Conservation (phyloP, 768 basidiomycete genomes). For the Saitozyma sp. region DNA sequence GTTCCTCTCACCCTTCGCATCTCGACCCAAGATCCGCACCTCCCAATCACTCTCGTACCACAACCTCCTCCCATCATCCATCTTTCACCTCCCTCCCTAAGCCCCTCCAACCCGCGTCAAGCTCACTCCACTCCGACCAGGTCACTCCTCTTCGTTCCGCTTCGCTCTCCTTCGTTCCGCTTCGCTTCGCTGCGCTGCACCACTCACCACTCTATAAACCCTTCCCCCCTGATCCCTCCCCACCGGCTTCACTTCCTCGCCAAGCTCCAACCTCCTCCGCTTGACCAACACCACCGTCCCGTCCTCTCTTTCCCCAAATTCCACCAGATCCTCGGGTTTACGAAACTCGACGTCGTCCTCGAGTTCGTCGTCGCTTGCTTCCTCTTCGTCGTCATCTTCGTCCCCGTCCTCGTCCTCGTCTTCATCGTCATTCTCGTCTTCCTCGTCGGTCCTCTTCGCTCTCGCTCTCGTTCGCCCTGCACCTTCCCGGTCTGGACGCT, state of each 20-base stretch:
- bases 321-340: slow-evolving; percentile 38
- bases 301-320: slow-evolving; percentile 46
- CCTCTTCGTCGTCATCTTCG: too few relatives aligned
- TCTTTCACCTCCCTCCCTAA: too few relatives aligned
- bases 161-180: too few relatives aligned
- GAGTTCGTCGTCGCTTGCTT: neutral
- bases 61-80: too few relatives aligned
- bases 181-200: too few relatives aligned
- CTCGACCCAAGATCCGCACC: too few relatives aligned
- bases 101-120: too few relatives aligned
- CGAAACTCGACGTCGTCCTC: slow-evolving; percentile 9
- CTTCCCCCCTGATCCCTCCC: slow-evolving; percentile 55
- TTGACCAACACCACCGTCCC: slow-evolving; percentile 48
- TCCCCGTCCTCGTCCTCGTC: too few relatives aligned
- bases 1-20: too few relatives aligned
- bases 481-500: slow-evolving; percentile 49
- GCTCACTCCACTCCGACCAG: too few relatives aligned
- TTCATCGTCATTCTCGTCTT: slow-evolving; percentile 7
- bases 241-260: slow-evolving; percentile 60
- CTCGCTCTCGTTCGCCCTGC: neutral
- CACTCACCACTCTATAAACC: slow-evolving; percentile 68
- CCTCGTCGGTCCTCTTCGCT: neutral
- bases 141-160: too few relatives aligned
- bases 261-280: slow-evolving; percentile 31
- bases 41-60: too few relatives aligned